These are phyloP conservation scores for Emydomyces testavorans DNA, from an alignment of 2,329 filamentous ascomycete species.

Conservation along the genomic window DNA sequence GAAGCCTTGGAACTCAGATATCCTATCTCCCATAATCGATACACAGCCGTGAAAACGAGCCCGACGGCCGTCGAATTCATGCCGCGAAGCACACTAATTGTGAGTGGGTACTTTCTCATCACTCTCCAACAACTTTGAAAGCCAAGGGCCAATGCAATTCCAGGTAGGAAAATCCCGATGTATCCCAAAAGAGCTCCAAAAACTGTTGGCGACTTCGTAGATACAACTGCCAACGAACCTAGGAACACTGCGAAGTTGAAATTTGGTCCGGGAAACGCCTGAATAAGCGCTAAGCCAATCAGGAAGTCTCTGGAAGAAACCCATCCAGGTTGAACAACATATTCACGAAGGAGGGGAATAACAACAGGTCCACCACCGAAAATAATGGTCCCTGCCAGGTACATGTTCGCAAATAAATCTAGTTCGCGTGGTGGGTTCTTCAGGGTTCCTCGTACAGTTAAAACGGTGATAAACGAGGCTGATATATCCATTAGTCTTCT, in stretches of 20 bases:
- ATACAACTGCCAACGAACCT: conserved; percentile 40
- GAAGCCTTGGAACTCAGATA: conserved; percentile 42
- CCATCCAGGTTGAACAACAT: conserved; percentile 57
- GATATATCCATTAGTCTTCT: conserved; percentile 12
- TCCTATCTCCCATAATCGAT: conserved; percentile 52
- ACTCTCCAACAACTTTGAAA: conserved; percentile 44
- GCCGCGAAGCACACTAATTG: conserved; percentile 43
- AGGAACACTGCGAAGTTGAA: conserved; percentile 46
- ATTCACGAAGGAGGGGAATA: conserved; percentile 50
- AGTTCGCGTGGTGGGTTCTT: conserved; percentile 39
- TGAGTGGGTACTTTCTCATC: conserved; percentile 37
- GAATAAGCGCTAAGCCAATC: conserved; percentile 59
- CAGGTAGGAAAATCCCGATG: conserved; percentile 34
- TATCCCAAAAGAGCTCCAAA: conserved; percentile 43
- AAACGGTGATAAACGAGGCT: conserved; percentile 46
- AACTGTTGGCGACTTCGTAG: conserved; percentile 23
- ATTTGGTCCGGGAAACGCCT: conserved; percentile 54
- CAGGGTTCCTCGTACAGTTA: conserved; percentile 39
- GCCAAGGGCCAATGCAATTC: conserved; percentile 26
- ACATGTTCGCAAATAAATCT: conserved; percentile 59
- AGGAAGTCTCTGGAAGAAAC: conserved; percentile 60
- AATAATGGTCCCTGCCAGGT: conserved; percentile 59
- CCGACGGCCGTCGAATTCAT: conserved; percentile 52
- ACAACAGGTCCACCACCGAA: conserved; percentile 56
- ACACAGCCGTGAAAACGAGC: conserved; percentile 53